Base-by-base conservation (phyloP, 176 grass and related monocot species). In the Carex pumila region DNA sequence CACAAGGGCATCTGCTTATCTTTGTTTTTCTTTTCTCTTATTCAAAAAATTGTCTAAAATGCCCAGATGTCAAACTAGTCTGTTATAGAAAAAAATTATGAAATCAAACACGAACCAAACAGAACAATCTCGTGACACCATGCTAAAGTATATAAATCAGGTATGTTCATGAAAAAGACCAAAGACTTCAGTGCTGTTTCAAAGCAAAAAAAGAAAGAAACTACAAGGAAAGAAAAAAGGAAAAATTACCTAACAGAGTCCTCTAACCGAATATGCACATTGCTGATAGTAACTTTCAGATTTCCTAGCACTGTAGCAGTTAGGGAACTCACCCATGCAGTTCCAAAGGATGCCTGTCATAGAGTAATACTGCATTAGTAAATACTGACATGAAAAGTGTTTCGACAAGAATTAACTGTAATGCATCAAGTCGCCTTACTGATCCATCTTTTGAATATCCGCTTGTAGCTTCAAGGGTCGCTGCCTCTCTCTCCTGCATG, bases 211-310 rank as follows among this genome's bases (percentile, higher is more conserved):
- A 71, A 86, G 79, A 84, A 3, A 84, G 7, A 75, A 79, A 47
- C 10, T 50, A 50, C 0, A 50, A 50, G 47, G 47, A 79, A 89
- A 62, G 83, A 60, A 54, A 62, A 75, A 80, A 82, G 63, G 36
- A 32, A 50, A 30, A 79, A 11, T 83, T 63, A 97, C 95, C 95
- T 98, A 86, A 93, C 60, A 88, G 92, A 90, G 83, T 98, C 95
- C 87, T 98, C 95, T 85, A 94, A 98, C 92, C 95, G 94, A 81
- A 98, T 93, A 83, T 98, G 95, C 61, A 98, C 92, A 53, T 98
- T 95, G 86, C 92, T 95, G 61, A 98, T 94, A 71, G 92, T 98
- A 81, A 98, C 89, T 95, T 98, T 98, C 65, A 98, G 91, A 83
- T 98, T 98, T 85, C 95, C 95, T 76, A 98, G 91, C 66, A 98